Conservation (phyloP, 2,329 filamentous ascomycete species). For the Colletotrichum abscissum region DNA sequence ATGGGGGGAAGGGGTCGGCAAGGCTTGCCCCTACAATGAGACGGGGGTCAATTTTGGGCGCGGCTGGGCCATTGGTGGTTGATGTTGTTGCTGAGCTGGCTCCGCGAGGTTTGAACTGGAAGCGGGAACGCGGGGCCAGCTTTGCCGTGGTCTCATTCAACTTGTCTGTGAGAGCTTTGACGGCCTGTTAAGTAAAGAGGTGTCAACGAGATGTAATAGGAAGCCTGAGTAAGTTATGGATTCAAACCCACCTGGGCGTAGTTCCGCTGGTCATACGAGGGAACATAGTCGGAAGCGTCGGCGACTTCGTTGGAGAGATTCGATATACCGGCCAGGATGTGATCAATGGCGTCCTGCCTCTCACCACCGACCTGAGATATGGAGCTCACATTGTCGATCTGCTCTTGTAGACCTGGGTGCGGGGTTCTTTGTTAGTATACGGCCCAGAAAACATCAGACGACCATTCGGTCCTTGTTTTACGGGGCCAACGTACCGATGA, state of each 20-base stretch:
- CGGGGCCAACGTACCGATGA: slow-evolving; percentile 67
- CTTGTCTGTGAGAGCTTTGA: slow-evolving; percentile 84
- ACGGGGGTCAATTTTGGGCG: slow-evolving; percentile 55
- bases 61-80: slow-evolving; percentile 47
- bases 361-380: slow-evolving; percentile 74
- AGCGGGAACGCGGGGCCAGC: slow-evolving; percentile 81
- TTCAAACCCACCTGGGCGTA: slow-evolving; percentile 76
- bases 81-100: slow-evolving; percentile 32
- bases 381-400: slow-evolving; percentile 47
- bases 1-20: slow-evolving; percentile 34
- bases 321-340: slow-evolving; percentile 82
- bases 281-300: slow-evolving; percentile 84
- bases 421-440: neutral
- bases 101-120: slow-evolving; percentile 74
- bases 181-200: slow-evolving; percentile 60
- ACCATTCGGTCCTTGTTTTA: neutral
- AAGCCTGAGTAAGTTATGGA: neutral
- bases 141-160: slow-evolving; percentile 76
- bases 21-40: slow-evolving; percentile 41
- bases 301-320: slow-evolving; percentile 85
- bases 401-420: slow-evolving; percentile 70
- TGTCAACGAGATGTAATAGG: neutral
- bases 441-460: neutral
- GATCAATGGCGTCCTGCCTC: slow-evolving; percentile 83
- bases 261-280: slow-evolving; percentile 88